A percentile compares a stretch with the other conserved stretches of the same genome.
Conservation (phyloP, 441 rosid genomes). For the Monsonia emarginata region DNA sequence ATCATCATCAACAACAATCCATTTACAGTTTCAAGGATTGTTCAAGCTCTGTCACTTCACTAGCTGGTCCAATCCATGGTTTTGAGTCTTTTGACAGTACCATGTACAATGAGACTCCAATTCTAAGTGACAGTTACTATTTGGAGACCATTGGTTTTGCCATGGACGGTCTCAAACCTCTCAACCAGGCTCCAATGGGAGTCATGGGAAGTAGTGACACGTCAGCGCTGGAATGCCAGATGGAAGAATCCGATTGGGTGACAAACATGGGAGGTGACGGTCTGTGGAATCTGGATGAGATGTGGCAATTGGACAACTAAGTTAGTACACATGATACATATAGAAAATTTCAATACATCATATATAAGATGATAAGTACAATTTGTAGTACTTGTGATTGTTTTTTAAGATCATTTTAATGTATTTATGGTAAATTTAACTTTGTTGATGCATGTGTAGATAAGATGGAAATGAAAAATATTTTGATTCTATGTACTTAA, state of each 20-base stretch:
- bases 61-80: no score
- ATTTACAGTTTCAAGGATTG: conserved; percentile 11
- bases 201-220: conserved; percentile 18
- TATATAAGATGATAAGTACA: no score
- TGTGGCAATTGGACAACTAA: conserved; percentile 31
- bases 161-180: conserved; percentile 34
- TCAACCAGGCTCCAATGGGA: conserved; percentile 19
- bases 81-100: conserved; percentile 3
- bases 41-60: conserved; percentile 16
- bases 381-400: no score
- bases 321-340: no score
- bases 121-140: no score
- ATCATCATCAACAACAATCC: not conserved
- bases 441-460: no score
- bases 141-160: no score
- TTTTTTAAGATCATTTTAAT: no score
- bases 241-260: conserved; percentile 20
- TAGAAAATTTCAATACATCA: no score
- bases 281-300: conserved; percentile 43
- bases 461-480: no score
- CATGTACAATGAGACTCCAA: conserved; percentile 8
- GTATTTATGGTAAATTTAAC: no score
- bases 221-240: conserved; percentile 15
- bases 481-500: no score
- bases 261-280: conserved; percentile 29